These are phyloP conservation scores for Cytospora mali DNA, from an alignment of 2,329 filamentous ascomycete species.

Conservation along the genomic window DNA sequence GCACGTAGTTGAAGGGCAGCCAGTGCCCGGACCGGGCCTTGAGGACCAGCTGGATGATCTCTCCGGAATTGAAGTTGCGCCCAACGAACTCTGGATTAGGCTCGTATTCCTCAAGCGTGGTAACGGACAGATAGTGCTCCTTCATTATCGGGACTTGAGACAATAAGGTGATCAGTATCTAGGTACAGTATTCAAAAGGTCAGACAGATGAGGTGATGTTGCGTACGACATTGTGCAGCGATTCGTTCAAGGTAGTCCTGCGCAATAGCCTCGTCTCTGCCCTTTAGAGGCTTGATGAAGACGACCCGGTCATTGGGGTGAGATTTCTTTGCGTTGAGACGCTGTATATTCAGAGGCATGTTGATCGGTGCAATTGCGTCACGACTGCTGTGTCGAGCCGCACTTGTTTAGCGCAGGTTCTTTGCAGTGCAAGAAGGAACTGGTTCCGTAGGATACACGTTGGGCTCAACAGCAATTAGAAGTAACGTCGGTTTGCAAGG, in stretches of 20 bases:
- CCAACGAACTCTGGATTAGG: constrained; percentile 83
- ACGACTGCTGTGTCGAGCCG: neutral
- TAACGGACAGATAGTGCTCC: constrained; percentile 64
- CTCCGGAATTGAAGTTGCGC: constrained; percentile 87
- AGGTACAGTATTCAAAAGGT: neutral
- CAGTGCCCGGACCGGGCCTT: constrained; percentile 68
- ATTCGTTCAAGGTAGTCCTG: constrained; percentile 75
- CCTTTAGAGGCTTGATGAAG: constrained; percentile 80
- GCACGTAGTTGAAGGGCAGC: constrained; percentile 81
- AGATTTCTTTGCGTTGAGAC: constrained; percentile 73
- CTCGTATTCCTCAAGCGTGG: constrained; percentile 77
- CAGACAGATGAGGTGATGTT: constrained; percentile 31
- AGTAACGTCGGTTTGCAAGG: neutral
- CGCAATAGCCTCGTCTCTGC: constrained; percentile 62
- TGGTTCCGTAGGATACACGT: neutral
- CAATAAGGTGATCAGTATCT: constrained; percentile 13
- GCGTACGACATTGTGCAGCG: constrained; percentile 73
- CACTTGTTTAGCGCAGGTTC: neutral
- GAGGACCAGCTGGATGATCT: constrained; percentile 83
- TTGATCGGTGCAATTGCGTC: constrained; percentile 26
- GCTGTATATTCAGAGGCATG: constrained; percentile 79
- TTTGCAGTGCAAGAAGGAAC: neutral
- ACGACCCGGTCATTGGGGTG: constrained; percentile 78
- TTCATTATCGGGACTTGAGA: constrained; percentile 67
- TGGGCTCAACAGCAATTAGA: neutral